Conservation (phyloP, 2,329 filamentous ascomycete genomes). For the Microdochium paspali region DNA sequence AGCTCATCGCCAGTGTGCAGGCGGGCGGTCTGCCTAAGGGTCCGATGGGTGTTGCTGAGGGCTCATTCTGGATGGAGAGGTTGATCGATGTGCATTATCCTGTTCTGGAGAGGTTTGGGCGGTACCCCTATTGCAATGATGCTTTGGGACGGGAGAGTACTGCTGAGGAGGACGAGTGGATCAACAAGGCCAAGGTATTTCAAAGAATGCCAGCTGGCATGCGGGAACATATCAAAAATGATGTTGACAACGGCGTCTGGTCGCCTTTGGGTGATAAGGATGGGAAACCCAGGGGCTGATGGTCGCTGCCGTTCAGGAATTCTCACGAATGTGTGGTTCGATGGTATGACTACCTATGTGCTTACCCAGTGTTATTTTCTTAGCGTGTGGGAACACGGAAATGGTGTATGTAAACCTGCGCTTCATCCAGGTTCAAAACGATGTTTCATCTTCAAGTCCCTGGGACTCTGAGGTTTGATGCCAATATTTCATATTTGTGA, state of each 20-base stretch:
- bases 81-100: slow-evolving; percentile 13
- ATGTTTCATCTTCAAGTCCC: too few relatives aligned
- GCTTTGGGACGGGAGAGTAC: slow-evolving; percentile 9
- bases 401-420: too few relatives aligned
- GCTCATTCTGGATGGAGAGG: slow-evolving; percentile 10
- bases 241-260: slow-evolving; percentile 8
- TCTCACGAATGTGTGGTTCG: too few relatives aligned
- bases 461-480: too few relatives aligned
- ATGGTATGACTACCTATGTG: too few relatives aligned
- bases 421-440: too few relatives aligned
- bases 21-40: slow-evolving; percentile 5
- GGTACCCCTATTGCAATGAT: slow-evolving; percentile 14
- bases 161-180: slow-evolving; percentile 9
- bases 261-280: slow-evolving; percentile 6
- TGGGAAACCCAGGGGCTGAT: too few relatives aligned
- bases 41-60: slow-evolving; percentile 3
- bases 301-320: too few relatives aligned
- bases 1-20: slow-evolving; percentile 5
- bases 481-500: too few relatives aligned
- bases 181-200: slow-evolving; percentile 2
- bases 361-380: too few relatives aligned
- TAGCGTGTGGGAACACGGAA: too few relatives aligned
- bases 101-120: slow-evolving; percentile 11
- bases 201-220: neutral
- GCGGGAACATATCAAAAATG: slow-evolving; percentile 6